phyloP scores from a whole-genome alignment of 2,329 filamentous ascomycete species.

The Fusarium ramigenum region DNA sequence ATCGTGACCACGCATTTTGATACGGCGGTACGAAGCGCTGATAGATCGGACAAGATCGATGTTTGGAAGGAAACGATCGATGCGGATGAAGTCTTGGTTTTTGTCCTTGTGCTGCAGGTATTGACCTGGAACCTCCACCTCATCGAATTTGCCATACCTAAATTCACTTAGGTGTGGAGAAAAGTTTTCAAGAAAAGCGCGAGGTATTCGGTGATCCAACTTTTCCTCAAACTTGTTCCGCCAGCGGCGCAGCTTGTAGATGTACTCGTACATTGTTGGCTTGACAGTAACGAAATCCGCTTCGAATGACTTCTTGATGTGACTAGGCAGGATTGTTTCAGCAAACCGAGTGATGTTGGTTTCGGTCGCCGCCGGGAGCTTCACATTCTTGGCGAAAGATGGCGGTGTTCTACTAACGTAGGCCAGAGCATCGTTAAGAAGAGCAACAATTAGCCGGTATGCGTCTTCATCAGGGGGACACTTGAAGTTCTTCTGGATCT shows the following conservation, averaged over 20 bases:
- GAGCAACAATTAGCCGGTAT: constrained; percentile 94
- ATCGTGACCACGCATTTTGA: constrained; percentile 97
- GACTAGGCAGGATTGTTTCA: constrained; percentile 91
- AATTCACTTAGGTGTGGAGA: constrained; percentile 96
- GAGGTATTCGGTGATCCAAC: constrained; percentile 82
- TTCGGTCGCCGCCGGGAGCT: constrained; percentile 89
- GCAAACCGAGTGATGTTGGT: constrained; percentile 97
- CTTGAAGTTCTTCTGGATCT: constrained; percentile 99
- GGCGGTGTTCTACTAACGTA: constrained; percentile 89
- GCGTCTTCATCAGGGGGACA: constrained; percentile 98
- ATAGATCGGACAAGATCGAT: constrained; percentile 93
- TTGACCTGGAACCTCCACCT: constrained; percentile 96
- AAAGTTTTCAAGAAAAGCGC: constrained; percentile 81
- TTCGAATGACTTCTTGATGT: constrained; percentile 97
- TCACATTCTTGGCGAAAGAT: constrained; percentile 89
- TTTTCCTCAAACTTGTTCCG: constrained; percentile 98
- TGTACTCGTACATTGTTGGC: constrained; percentile 98
- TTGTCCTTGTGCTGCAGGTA: constrained; percentile 98
- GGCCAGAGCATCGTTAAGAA: constrained; percentile 93
- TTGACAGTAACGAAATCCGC: constrained; percentile 96
- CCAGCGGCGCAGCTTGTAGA: constrained; percentile 95
- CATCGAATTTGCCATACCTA: constrained; percentile 96
- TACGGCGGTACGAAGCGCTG: constrained; percentile 87
- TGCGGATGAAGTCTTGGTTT: constrained; percentile 97
- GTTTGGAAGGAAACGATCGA: constrained; percentile 94